These are phyloP conservation scores for Acanthamoeba triangularis DNA, from an alignment of 208 protist genomes.

Conservation along the genomic window DNA sequence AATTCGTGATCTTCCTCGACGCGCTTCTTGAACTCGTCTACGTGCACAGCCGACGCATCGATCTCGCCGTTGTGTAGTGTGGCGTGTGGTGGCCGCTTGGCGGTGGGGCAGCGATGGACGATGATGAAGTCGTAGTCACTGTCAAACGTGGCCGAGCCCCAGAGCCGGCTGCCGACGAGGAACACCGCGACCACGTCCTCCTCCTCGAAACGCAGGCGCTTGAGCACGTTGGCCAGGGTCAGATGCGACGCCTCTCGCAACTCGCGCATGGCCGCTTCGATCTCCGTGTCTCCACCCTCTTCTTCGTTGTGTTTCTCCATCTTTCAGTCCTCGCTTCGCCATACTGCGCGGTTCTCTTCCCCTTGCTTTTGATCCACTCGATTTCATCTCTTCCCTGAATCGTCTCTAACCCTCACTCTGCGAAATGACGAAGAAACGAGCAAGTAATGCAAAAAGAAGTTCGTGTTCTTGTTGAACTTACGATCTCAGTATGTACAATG, in stretches of 20 bases:
- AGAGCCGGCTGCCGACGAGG: conserved; percentile 59
- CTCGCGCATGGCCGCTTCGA: conserved; percentile 1
- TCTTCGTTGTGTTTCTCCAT: no score
- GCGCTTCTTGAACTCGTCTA: conserved; percentile 12
- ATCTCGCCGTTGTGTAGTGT: conserved; percentile 69
- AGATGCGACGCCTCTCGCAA: conserved; percentile 23
- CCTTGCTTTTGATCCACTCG: no score
- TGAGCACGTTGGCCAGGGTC: not conserved
- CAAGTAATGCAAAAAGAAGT: no score
- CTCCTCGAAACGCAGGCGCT: conserved; percentile 4
- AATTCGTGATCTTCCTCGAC: conserved; percentile 50
- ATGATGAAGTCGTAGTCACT: conserved; percentile 76
- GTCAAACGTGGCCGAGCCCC: conserved; percentile 50
- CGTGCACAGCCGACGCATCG: conserved; percentile 20
- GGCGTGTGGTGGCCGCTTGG: not conserved
- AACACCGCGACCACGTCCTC: conserved; percentile 50
- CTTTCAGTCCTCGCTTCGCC: no score
- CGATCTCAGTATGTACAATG: no score
- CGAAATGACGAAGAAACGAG: no score
- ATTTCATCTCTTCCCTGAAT: no score
- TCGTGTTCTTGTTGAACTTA: no score
- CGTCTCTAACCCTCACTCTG: no score
- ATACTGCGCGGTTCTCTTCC: no score
- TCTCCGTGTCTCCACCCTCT: not conserved
- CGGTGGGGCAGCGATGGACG: not conserved